Percentiles rank a stretch among this genome's conserved stretches.
phyloP scores from a whole-genome alignment of 1,284 basidiomycete genomes.

The Irpex sp. region DNA sequence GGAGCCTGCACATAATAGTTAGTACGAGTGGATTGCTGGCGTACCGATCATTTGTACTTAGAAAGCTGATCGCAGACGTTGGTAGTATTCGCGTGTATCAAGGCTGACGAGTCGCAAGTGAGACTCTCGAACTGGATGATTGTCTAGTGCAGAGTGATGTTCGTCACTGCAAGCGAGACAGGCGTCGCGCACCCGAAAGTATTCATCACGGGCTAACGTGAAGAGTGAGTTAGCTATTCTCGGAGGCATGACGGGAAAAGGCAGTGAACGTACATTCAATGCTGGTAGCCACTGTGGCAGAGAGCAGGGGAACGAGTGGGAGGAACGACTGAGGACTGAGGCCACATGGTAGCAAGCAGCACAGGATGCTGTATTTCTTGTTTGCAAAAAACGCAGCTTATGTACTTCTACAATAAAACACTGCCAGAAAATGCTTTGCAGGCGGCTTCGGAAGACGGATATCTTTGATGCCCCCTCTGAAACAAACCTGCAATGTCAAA shows the following conservation, averaged over 20 bases:
- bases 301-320: background rate
- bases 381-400: background rate
- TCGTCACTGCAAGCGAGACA: background rate
- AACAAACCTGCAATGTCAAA: background rate
- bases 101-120: background rate
- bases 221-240: background rate
- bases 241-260: background rate
- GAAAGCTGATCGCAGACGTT: constrained; percentile 22
- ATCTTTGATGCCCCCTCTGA: background rate
- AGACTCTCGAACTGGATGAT: constrained; percentile 1
- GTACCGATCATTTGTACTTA: constrained; percentile 9
- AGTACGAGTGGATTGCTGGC: background rate
- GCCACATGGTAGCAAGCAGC: background rate
- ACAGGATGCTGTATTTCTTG: background rate
- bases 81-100: background rate
- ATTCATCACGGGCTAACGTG: background rate
- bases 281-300: background rate
- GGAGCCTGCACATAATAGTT: constrained; percentile 13
- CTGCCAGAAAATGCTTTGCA: background rate
- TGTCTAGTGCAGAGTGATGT: background rate
- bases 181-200: background rate
- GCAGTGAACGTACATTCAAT: background rate
- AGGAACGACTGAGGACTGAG: background rate
- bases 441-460: background rate
- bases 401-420: background rate